Evolutionary conservation across 2,329 filamentous ascomycete species (phyloP), one percentile per base, ranked within the genome.

Genomic region (Colletotrichum caudatum): DNA sequence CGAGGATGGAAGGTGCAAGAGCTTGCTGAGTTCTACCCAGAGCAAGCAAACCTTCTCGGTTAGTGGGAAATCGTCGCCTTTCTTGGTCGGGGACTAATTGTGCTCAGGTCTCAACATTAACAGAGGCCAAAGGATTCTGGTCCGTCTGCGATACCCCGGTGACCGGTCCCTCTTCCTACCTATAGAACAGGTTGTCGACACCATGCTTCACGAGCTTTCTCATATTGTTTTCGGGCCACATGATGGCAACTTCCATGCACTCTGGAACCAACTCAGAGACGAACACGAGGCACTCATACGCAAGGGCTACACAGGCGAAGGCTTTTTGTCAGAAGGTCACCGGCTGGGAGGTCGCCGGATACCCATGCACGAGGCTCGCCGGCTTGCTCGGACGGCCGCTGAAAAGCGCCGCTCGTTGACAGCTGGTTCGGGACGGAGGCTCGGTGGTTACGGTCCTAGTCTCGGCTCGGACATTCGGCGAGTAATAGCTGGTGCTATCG

Each of bases 141-240:
- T 98, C 29, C 90, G 95, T 54, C 84, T 98, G 70, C 91, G 95
- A 67, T 92, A 96, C 80, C 85, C 93, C 7, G 86, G 88, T 76
- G 93, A 97, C 78, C 86, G 88, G 12, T 89, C 85, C 50, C 91
- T 94, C 76, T 98, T 98, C 77, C 81, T 97, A 26, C 91, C 93
- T 1, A 83, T 95, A 69, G 94, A 98, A 78, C 85, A 93, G 74
- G 87, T 97, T 9, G 86, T 94, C 54, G 94, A 98, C 80, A 98
- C 95, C 0, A 93, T 98, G 90, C 89, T 98, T 26, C 95, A 98
- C 79, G 95, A 98, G 84, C 88, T 98, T 3, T 91, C 90, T n/a
- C 95, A 98, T 78, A 97, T 93, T 74, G 88, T 94, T 14, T 90
- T 92, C 80, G 94, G 94, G 0, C 93, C 93, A 1, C 95, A 98